Conservation (phyloP, 371 early-diverging fungal genomes). For the Rhizopus arrhizus region DNA sequence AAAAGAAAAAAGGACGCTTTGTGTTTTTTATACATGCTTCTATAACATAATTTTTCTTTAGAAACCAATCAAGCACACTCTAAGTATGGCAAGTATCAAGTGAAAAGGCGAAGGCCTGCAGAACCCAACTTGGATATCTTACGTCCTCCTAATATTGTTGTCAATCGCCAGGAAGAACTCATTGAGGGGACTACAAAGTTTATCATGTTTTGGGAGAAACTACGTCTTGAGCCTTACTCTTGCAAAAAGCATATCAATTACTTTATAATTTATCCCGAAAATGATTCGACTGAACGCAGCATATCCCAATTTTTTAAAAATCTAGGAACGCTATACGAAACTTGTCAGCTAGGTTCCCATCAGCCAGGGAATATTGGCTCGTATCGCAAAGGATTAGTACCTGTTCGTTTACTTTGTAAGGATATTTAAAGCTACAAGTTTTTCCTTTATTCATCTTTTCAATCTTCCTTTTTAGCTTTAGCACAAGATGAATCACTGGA, state of each 20-base stretch:
- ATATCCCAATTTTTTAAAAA: constrained; percentile 57
- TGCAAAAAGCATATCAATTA: constrained; percentile 57
- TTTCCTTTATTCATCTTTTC: background rate
- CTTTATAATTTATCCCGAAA: constrained; percentile 59
- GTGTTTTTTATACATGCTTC: background rate
- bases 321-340: constrained; percentile 56
- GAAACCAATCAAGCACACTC: constrained; percentile 61
- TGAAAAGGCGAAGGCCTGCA: constrained; percentile 60
- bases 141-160: constrained; percentile 56
- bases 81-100: constrained; percentile 68
- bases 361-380: constrained; percentile 50
- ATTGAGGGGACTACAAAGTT: constrained; percentile 61
- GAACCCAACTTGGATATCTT: constrained; percentile 58
- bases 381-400: constrained; percentile 54
- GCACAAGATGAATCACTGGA: constrained; percentile 39
- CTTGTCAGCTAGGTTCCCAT: constrained; percentile 56
- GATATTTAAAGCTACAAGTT: no score
- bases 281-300: constrained; percentile 43
- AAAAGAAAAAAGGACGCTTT: background rate
- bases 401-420: constrained; percentile 54
- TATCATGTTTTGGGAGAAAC: constrained; percentile 64
- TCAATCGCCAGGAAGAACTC: constrained; percentile 61
- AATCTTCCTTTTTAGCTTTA: constrained; percentile 19
- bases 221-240: constrained; percentile 63
- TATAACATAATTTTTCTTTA: constrained; percentile 11